Percentiles rank a stretch among this genome's conserved stretches.
Conservation (phyloP, 179 eudicot genomes). For the Vitellaria paradoxa region DNA sequence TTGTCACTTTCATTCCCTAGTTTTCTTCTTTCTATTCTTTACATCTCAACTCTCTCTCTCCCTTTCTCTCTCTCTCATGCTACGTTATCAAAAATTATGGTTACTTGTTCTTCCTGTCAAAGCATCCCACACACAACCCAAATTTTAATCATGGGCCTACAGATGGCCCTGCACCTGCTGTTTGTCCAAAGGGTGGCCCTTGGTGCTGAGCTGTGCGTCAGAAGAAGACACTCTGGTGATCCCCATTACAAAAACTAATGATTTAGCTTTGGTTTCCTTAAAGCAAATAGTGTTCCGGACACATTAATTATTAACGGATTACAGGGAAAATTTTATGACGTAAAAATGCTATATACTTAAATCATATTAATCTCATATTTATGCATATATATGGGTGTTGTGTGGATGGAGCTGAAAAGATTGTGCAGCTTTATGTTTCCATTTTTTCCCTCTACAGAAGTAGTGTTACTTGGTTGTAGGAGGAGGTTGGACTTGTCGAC, state of each 20-base stretch:
- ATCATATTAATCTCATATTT: no score
- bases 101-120: conserved; percentile 25
- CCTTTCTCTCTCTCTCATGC: background rate
- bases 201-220: background rate
- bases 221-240: background rate
- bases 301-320: background rate
- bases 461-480: no score
- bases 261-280: background rate
- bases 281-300: background rate
- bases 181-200: background rate
- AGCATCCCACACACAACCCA: conserved; percentile 13
- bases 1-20: conserved; percentile 13
- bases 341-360: no score
- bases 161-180: no score
- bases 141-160: background rate
- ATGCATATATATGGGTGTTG: no score
- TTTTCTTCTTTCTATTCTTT: background rate
- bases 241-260: background rate
- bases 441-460: no score
- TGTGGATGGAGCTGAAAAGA: no score
- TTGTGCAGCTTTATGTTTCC: no score
- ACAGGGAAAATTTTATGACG: no score
- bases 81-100: background rate
- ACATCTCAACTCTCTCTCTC: background rate
- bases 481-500: no score